Conservation (phyloP, 768 basidiomycete genomes). For the Leccinellum rugosiceps region DNA sequence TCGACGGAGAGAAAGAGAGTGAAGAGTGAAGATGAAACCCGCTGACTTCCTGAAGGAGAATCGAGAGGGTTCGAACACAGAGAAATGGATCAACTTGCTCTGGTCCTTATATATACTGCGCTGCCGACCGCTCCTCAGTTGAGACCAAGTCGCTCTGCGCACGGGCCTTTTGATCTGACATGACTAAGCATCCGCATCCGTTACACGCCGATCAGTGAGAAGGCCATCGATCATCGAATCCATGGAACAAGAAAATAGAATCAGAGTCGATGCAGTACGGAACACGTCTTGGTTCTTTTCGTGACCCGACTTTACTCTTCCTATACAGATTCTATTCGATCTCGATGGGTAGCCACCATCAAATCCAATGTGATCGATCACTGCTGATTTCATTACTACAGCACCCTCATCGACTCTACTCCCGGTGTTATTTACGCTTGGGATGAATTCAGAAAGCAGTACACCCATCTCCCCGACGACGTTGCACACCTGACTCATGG, state of each 20-base stretch:
- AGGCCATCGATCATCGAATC: no score
- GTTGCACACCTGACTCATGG: slow-evolving; percentile 70
- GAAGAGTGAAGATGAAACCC: no score
- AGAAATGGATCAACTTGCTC: no score
- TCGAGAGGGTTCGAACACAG: no score
- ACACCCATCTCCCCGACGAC: slow-evolving; percentile 47
- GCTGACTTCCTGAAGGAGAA: no score
- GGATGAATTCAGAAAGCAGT: slow-evolving; percentile 64
- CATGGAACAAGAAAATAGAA: slow-evolving; percentile 15
- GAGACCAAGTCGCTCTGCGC: no score
- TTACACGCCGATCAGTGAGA: no score
- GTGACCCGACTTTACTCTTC: slow-evolving; percentile 9
- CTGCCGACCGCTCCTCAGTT: no score
- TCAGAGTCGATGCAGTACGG: slow-evolving; percentile 54
- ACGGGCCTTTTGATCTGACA: no score
- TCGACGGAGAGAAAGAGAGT: no score
- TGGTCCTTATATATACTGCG: no score
- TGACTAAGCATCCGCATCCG: no score
- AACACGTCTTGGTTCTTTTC: background rate
- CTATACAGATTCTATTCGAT: slow-evolving; percentile 58
- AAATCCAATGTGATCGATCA: background rate
- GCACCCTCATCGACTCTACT: slow-evolving; percentile 79
- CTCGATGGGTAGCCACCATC: slow-evolving; percentile 56
- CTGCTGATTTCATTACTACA: slow-evolving; percentile 27
- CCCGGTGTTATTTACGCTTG: slow-evolving; percentile 80